phyloP scores from a whole-genome alignment of 1,284 basidiomycete species.

The Taiwanofungus camphoratus region DNA sequence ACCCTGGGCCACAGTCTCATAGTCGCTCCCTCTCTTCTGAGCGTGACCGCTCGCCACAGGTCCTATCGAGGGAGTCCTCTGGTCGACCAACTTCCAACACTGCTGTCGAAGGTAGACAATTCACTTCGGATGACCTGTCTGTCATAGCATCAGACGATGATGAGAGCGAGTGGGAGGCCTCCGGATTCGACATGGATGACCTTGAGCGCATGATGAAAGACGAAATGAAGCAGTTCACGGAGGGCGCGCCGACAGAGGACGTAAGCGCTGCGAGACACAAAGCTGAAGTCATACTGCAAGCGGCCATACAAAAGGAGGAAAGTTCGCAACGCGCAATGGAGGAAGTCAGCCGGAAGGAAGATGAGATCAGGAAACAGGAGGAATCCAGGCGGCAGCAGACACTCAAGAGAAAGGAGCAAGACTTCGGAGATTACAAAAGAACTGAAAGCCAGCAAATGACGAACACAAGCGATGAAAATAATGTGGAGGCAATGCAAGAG shows the following conservation, averaged over 20 bases:
- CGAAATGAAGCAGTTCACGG: neutral
- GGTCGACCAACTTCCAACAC: neutral
- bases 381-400: constrained; percentile 1
- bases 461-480: neutral
- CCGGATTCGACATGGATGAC: constrained; percentile 8
- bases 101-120: constrained; percentile 4
- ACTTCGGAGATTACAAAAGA: too few species aligned
- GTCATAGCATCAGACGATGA: constrained; percentile 7
- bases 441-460: too few species aligned
- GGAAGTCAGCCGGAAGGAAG: constrained; percentile 4
- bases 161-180: constrained; percentile 9
- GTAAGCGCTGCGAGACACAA: neutral
- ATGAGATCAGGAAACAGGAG: constrained; percentile 3
- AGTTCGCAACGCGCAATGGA: constrained; percentile 2
- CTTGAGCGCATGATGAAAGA: constrained; percentile 5
- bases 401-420: constrained; percentile 1
- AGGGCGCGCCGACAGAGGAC: neutral
- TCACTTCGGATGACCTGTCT: constrained; percentile 6
- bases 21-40: neutral
- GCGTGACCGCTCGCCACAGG: neutral
- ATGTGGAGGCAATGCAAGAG: neutral
- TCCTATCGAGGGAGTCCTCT: neutral
- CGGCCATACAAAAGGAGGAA: constrained; percentile 2
- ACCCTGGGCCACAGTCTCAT: neutral
- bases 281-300: neutral